Evolutionary conservation across 495 filamentous ascomycete species (phyloP), one percentile per base, ranked within the genome.

Genomic region (Talaromyces proteolyticus): DNA sequence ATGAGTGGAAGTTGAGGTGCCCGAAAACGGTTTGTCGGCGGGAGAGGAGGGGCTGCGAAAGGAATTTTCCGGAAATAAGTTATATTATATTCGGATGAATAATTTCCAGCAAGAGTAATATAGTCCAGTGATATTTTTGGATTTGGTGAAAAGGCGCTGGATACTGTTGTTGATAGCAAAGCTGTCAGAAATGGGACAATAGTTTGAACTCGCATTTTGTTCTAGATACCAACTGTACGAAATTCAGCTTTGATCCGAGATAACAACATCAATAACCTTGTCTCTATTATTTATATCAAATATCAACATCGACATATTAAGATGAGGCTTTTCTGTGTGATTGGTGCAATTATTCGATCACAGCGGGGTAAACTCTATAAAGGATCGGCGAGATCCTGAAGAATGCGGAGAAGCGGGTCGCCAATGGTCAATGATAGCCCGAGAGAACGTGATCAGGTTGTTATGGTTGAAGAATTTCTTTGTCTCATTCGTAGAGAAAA

Each of bases 21-120:
- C 10, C 80, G 74, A 55, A 82, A 84, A 8, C 79, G 74, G 46
- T 79, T 76, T 22, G 65, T 69, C 7, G 79, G 29, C 8, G 29
- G 29, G 2, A 34, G 14, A 34, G 29, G 78, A 10, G 80, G 76
- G 14, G 80, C 74, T 19, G 77, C 79, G 54, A 76, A 84, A 34
- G 79, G 81, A 38, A 83, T 81, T 44, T 75, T 81, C 47, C 67
- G 69, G 50, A 73, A 81, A 59, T 76, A 76, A 25, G 68, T 66
- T 45, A 81, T 63, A 57, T 80, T 80, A 55, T 75, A 77, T 4
- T 54, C 53, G 1, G 58, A 44, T 37, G 71, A 70, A 56, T 82
- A 80, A 42, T 76, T 72, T 37, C 82, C 81, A 52, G 73, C 62
- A 51, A 85, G 82, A n/a, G 60, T 70, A 26, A 76, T 78, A 57